Conservation (phyloP, 1,284 basidiomycete genomes). For the Cryptococcus neoformans region DNA sequence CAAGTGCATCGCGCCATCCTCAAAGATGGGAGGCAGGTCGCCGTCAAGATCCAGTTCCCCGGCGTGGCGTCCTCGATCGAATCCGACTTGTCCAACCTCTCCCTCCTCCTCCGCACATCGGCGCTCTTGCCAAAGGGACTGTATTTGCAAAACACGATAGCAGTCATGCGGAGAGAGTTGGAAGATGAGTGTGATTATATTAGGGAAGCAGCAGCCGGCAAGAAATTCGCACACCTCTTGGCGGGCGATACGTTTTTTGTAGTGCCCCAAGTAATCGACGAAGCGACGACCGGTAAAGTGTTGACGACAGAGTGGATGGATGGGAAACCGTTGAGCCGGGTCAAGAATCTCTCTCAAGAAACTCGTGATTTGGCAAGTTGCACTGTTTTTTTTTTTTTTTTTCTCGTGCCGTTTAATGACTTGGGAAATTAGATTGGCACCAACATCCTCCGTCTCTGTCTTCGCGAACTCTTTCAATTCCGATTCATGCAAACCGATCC, state of each 20-base stretch:
- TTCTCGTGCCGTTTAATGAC: not conserved
- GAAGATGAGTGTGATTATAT: slow-evolving; percentile 91
- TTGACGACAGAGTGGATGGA: slow-evolving; percentile 86
- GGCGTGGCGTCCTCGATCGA: slow-evolving; percentile 82
- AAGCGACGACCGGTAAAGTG: slow-evolving; percentile 73
- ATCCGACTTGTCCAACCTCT: slow-evolving; percentile 84
- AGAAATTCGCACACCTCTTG: slow-evolving; percentile 61
- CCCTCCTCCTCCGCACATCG: slow-evolving; percentile 75
- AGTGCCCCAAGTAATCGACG: slow-evolving; percentile 76
- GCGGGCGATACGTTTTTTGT: slow-evolving; percentile 66
- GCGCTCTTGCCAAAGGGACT: slow-evolving; percentile 79
- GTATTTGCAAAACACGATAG: slow-evolving; percentile 82
- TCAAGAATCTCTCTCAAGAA: slow-evolving; percentile 60
- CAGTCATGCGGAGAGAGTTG: slow-evolving; percentile 87
- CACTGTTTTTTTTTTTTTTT: not conserved
- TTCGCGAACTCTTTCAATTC: slow-evolving; percentile 88
- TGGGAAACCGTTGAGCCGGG: slow-evolving; percentile 72
- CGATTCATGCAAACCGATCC: slow-evolving; percentile 98
- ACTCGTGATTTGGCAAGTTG: slow-evolving; percentile 68
- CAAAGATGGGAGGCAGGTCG: slow-evolving; percentile 57
- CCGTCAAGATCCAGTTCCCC: slow-evolving; percentile 96
- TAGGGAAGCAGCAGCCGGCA: slow-evolving; percentile 77
- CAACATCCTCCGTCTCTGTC: slow-evolving; percentile 77
- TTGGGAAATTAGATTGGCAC: slow-evolving; percentile 66
- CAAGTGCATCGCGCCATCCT: slow-evolving; percentile 86